Evolutionary conservation across 306 rosid species (phyloP).

Genomic region (Vigna reflexopilosa): DNA sequence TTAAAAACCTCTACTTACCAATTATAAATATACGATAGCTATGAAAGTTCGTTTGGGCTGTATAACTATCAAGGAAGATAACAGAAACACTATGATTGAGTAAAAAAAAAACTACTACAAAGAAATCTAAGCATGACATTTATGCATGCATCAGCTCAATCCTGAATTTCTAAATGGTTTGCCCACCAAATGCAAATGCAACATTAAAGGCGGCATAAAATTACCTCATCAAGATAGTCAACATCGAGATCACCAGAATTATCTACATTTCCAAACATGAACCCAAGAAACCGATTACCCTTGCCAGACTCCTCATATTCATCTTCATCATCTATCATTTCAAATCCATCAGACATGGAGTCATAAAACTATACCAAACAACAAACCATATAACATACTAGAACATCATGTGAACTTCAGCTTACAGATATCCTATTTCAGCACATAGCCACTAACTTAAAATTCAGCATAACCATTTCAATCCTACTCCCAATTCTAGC

Average conservation of each 20-base stretch:
- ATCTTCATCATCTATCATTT: conserved; percentile 76
- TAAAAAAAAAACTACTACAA: not conserved
- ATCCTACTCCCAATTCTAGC: conserved; percentile 22
- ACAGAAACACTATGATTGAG: not conserved
- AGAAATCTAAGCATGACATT: not conserved
- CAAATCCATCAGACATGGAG: conserved; percentile 29
- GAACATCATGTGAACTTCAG: conserved; percentile 1
- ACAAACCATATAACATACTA: conserved; percentile 31
- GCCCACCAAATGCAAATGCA: conserved; percentile 22
- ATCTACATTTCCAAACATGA: conserved; percentile 97
- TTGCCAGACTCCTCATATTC: conserved; percentile 79
- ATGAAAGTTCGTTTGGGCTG: not conserved
- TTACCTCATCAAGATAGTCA: conserved; percentile 97
- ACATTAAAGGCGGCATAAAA: conserved; percentile 36
- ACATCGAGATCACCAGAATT: conserved; percentile 95
- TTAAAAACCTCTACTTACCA: conserved; percentile 30
- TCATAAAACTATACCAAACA: conserved; percentile 35
- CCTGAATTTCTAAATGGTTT: conserved; percentile 17
- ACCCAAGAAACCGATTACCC: conserved; percentile 80
- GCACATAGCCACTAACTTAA: conserved; percentile 15
- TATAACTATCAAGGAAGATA: conserved; percentile 29
- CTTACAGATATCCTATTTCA: not conserved
- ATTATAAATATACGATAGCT: conserved; percentile 14
- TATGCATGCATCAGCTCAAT: conserved; percentile 37
- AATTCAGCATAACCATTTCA: not conserved